Conservation (phyloP, 495 filamentous ascomycete genomes). For the Polyplosphaeria fusca region DNA sequence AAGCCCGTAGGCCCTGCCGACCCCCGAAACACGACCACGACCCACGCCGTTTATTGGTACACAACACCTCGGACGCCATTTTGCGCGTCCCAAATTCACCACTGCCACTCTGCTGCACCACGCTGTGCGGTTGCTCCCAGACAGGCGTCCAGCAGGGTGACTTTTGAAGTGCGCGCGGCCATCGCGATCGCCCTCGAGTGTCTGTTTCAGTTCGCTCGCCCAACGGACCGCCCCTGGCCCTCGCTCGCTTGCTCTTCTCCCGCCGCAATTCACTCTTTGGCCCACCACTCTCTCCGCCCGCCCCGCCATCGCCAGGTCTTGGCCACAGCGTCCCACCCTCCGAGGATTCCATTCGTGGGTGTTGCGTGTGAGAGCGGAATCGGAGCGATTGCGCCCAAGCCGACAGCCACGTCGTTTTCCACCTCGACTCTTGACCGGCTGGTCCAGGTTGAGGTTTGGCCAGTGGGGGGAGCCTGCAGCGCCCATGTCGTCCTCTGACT, state of each 20-base stretch:
- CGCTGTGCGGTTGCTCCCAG: no score
- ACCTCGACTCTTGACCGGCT: no score
- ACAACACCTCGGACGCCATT: no score
- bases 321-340: conserved; percentile 1
- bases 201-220: not conserved
- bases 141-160: no score
- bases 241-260: not conserved
- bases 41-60: no score
- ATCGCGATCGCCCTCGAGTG: not conserved
- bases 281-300: not conserved
- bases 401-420: not conserved
- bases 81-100: no score
- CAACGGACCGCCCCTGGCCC: not conserved
- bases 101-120: no score
- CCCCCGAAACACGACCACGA: no score
- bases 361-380: not conserved
- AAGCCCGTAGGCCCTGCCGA: not conserved
- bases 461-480: not conserved
- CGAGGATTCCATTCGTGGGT: not conserved
- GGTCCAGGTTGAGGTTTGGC: no score
- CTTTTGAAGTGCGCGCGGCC: not conserved
- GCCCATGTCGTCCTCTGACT: not conserved
- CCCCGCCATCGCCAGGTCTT: conserved; percentile 2
- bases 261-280: conserved; percentile 3
- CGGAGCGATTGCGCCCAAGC: not conserved